Conservation (phyloP, 495 filamentous ascomycete species). For the Xylaria palmicola region DNA sequence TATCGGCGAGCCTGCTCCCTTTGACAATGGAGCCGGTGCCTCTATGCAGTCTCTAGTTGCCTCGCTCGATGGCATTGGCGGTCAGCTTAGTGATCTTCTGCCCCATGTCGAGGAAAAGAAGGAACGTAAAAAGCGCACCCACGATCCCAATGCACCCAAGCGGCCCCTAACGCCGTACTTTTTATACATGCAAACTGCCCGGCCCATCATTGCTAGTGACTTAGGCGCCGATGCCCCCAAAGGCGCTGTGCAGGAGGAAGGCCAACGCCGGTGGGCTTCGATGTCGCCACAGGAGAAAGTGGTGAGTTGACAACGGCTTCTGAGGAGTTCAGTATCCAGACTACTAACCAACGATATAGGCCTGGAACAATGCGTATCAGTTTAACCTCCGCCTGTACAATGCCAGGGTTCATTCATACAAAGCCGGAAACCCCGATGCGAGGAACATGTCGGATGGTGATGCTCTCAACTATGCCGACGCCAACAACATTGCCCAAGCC, state of each 20-base stretch:
- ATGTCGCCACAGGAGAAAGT: slow-evolving; percentile 73
- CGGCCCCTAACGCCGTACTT: slow-evolving; percentile 92
- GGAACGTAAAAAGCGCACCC: slow-evolving; percentile 83
- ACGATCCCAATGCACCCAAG: slow-evolving; percentile 94
- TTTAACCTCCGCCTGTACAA: slow-evolving; percentile 76
- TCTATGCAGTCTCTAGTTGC: slow-evolving; percentile 53
- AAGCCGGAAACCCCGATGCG: slow-evolving; percentile 61
- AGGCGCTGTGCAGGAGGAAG: slow-evolving; percentile 78
- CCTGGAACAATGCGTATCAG: slow-evolving; percentile 72
- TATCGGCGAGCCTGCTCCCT: slow-evolving; percentile 57
- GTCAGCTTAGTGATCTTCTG: slow-evolving; percentile 33
- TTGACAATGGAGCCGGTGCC: slow-evolving; percentile 45
- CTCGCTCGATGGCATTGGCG: slow-evolving; percentile 37
- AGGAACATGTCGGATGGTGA: slow-evolving; percentile 62
- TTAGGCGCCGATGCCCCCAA: slow-evolving; percentile 68
- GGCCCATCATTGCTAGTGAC: slow-evolving; percentile 71
- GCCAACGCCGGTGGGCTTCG: slow-evolving; percentile 74
- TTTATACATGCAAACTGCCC: slow-evolving; percentile 83
- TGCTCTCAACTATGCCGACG: slow-evolving; percentile 56
- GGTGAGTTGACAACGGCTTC: slow-evolving; percentile 46
- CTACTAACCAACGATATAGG: slow-evolving; percentile 37
- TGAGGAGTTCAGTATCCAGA: not conserved
- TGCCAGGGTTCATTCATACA: slow-evolving; percentile 70
- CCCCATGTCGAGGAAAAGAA: slow-evolving; percentile 62
- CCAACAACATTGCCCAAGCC: slow-evolving; percentile 46